Evolutionary conservation across 257 asterid species (phyloP).

Genomic region (Eucommia ulmoides): DNA sequence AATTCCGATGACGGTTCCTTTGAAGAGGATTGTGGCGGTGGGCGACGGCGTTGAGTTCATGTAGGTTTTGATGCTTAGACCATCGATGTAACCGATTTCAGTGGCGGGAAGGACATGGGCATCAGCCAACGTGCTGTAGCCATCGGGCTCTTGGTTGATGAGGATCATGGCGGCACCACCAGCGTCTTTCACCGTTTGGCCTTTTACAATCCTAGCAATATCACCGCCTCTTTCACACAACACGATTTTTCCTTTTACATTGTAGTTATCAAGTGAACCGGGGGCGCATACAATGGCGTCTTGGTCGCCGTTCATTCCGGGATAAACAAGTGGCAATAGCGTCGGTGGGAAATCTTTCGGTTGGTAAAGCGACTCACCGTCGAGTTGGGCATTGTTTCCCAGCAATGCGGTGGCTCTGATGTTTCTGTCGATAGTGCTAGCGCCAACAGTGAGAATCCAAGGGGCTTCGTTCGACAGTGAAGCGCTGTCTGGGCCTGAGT

Average conservation of each 20-base stretch:
- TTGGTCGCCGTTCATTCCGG: constrained; percentile 2
- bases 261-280: constrained; percentile 6
- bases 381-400: constrained; percentile 14
- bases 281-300: constrained; percentile 3
- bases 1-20: not conserved
- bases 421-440: constrained; percentile 19
- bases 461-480: constrained; percentile 25
- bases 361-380: constrained; percentile 20
- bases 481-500: constrained; percentile 10
- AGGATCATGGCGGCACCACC: constrained; percentile 3
- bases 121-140: not conserved
- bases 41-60: not conserved
- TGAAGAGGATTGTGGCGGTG: not conserved
- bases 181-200: not conserved
- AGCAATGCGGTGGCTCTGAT: constrained; percentile 11
- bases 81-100: not conserved
- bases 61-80: not conserved
- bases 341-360: constrained; percentile 6
- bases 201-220: not conserved
- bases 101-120: constrained; percentile 1
- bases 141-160: not conserved
- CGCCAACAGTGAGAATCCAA: constrained; percentile 32
- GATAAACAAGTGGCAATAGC: constrained; percentile 12
- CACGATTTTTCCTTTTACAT: not conserved
- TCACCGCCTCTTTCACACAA: not conserved